A percentile compares a stretch with the other conserved stretches of the same genome.
Evolutionary conservation across 495 filamentous ascomycete genomes (phyloP).

Genomic region (Immersiella caudata): DNA sequence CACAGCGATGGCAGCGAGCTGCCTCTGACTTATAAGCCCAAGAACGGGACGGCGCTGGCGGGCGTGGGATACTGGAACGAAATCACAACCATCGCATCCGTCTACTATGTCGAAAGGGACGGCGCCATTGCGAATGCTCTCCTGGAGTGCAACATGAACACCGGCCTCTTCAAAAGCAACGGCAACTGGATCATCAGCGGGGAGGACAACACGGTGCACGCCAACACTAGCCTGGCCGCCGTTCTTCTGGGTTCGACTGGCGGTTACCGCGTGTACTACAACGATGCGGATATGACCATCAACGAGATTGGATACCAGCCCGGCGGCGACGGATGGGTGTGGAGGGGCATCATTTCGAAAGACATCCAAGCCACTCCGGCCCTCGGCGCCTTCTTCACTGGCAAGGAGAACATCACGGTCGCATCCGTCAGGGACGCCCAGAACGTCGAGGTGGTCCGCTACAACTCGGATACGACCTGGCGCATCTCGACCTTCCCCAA

Average conservation of each 20-base stretch:
- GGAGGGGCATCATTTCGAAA: slow-evolving; percentile 31
- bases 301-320: slow-evolving; percentile 35
- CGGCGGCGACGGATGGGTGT: slow-evolving; percentile 25
- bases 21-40: slow-evolving; percentile 29
- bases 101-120: slow-evolving; percentile 34
- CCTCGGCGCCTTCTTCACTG: slow-evolving; percentile 30
- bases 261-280: slow-evolving; percentile 44
- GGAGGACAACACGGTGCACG: slow-evolving; percentile 23
- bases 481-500: slow-evolving; percentile 36
- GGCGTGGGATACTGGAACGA: slow-evolving; percentile 38
- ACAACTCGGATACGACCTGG: slow-evolving; percentile 31
- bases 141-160: slow-evolving; percentile 38
- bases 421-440: slow-evolving; percentile 31
- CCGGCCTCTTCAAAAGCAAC: slow-evolving; percentile 30
- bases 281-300: slow-evolving; percentile 35
- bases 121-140: slow-evolving; percentile 34
- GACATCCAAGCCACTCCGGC: slow-evolving; percentile 31
- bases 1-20: slow-evolving; percentile 28
- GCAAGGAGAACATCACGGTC: slow-evolving; percentile 38
- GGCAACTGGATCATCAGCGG: slow-evolving; percentile 34
- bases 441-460: slow-evolving; percentile 35
- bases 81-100: slow-evolving; percentile 30
- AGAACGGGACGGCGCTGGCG: slow-evolving; percentile 39
- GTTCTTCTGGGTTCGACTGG: slow-evolving; percentile 33
- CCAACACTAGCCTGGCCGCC: slow-evolving; percentile 34